Conservation (phyloP, 2,329 filamentous ascomycete genomes). For the Clonostachys sp. region DNA sequence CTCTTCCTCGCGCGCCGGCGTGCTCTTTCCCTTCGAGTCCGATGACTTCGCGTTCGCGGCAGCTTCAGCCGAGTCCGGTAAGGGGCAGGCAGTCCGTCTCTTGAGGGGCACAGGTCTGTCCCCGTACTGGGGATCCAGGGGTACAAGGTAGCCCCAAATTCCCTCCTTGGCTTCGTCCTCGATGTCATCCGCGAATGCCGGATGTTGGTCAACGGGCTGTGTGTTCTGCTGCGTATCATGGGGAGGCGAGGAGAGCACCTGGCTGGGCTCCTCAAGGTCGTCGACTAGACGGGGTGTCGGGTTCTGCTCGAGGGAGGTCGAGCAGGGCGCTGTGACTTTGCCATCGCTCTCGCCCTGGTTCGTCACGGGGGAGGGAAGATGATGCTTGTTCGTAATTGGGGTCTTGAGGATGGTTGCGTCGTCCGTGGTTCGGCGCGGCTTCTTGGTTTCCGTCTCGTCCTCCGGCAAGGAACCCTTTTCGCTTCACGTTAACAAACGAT, state of each 20-base stretch:
- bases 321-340: slow-evolving; percentile 68
- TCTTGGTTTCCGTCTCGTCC: slow-evolving; percentile 68
- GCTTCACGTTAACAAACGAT: slow-evolving; percentile 2
- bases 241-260: slow-evolving; percentile 55
- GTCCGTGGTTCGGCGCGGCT: slow-evolving; percentile 73
- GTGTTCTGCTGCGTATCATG: slow-evolving; percentile 55
- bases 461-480: slow-evolving; percentile 61
- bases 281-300: slow-evolving; percentile 44
- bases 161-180: slow-evolving; percentile 79
- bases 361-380: slow-evolving; percentile 79
- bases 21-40: slow-evolving; percentile 37
- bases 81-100: slow-evolving; percentile 66
- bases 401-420: slow-evolving; percentile 43
- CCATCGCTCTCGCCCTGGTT: slow-evolving; percentile 49
- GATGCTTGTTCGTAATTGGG: slow-evolving; percentile 57
- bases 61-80: slow-evolving; percentile 39
- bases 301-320: slow-evolving; percentile 48
- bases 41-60: slow-evolving; percentile 28
- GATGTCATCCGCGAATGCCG: slow-evolving; percentile 73
- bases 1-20: slow-evolving; percentile 49
- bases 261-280: slow-evolving; percentile 37
- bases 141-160: slow-evolving; percentile 93
- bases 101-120: slow-evolving; percentile 68
- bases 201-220: slow-evolving; percentile 72
- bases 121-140: slow-evolving; percentile 66